A percentile compares a stretch with the other conserved stretches of the same genome.
Conservation (phyloP, 768 basidiomycete species). For the Rhodosporidiobolus sp. region DNA sequence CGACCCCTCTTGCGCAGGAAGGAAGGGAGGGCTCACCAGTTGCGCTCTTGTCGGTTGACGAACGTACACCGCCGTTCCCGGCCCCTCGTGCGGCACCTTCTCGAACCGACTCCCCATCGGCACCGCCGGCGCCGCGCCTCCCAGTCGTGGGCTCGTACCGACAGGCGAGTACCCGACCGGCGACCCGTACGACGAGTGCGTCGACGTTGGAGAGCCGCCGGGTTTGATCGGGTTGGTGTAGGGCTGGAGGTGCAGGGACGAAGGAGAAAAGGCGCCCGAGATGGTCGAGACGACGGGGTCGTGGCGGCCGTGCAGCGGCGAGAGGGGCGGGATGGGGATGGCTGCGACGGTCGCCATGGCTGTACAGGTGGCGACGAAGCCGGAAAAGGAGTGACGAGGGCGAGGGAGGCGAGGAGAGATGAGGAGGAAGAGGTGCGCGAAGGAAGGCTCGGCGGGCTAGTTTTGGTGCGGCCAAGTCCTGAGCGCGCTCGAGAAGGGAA, state of each 20-base stretch:
- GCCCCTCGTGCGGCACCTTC: constrained; percentile 25
- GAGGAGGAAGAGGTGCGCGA: not conserved
- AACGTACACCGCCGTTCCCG: constrained; percentile 30
- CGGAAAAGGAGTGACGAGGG: not conserved
- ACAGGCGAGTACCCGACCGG: not conserved
- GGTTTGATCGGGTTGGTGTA: not conserved
- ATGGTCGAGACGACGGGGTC: constrained; percentile 31
- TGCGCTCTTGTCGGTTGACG: constrained; percentile 27
- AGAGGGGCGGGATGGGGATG: constrained; percentile 8
- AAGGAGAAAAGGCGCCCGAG: constrained; percentile 30
- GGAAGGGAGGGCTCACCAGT: constrained; percentile 14
- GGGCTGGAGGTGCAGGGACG: constrained; percentile 17
- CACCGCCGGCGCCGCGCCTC: not conserved
- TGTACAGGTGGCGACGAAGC: not conserved
- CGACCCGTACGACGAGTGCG: not conserved
- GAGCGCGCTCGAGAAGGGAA: no score
- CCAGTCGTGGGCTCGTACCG: not conserved
- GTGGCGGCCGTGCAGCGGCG: not conserved
- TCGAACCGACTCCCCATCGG: constrained; percentile 34
- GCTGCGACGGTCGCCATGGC: constrained; percentile 17
- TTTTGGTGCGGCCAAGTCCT: no score
- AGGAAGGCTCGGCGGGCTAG: no score
- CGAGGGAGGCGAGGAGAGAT: not conserved
- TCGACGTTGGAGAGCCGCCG: not conserved
- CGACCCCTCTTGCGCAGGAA: no score